Conservation (phyloP, 1,284 basidiomycete genomes). For the Phylloporus gajari region DNA sequence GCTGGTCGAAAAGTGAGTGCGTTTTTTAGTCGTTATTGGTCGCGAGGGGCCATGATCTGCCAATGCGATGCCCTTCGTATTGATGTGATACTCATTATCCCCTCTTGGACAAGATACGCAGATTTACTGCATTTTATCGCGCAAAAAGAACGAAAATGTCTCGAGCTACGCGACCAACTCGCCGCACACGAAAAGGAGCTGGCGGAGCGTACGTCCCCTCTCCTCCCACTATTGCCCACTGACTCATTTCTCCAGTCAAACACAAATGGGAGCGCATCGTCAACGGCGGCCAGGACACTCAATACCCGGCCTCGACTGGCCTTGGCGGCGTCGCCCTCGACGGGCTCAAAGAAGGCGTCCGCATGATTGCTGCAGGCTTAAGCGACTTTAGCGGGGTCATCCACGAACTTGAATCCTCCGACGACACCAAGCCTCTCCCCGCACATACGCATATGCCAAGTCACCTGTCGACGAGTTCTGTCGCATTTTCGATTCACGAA, state of each 20-base stretch:
- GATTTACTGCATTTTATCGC: slow-evolving; percentile 82
- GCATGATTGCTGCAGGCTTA: slow-evolving; percentile 59
- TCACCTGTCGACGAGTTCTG: slow-evolving; percentile 26
- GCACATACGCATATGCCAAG: background rate
- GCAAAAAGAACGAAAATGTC: slow-evolving; percentile 83
- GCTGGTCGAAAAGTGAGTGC: slow-evolving; percentile 41
- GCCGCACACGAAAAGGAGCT: slow-evolving; percentile 76
- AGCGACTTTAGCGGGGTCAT: slow-evolving; percentile 32
- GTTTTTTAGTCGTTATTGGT: background rate
- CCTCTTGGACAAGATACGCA: slow-evolving; percentile 64
- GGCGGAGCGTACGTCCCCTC: slow-evolving; percentile 54
- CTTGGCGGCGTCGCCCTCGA: slow-evolving; percentile 56
- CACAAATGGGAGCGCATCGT: slow-evolving; percentile 84
- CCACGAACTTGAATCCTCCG: slow-evolving; percentile 19
- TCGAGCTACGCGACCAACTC: slow-evolving; percentile 79
- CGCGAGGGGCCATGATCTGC: background rate
- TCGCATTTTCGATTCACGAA: slow-evolving; percentile 30
- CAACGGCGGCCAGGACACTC: slow-evolving; percentile 59
- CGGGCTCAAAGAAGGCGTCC: slow-evolving; percentile 73
- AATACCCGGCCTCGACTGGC: slow-evolving; percentile 11
- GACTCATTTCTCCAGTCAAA: slow-evolving; percentile 60
- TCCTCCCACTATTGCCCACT: background rate
- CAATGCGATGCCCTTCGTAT: background rate
- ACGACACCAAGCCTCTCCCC: slow-evolving; percentile 1
- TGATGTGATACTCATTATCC: background rate